A percentile compares a stretch with the other conserved stretches of the same genome.
Evolutionary conservation across 768 basidiomycete genomes (phyloP).

Genomic region (Lactarius deliciosus): DNA sequence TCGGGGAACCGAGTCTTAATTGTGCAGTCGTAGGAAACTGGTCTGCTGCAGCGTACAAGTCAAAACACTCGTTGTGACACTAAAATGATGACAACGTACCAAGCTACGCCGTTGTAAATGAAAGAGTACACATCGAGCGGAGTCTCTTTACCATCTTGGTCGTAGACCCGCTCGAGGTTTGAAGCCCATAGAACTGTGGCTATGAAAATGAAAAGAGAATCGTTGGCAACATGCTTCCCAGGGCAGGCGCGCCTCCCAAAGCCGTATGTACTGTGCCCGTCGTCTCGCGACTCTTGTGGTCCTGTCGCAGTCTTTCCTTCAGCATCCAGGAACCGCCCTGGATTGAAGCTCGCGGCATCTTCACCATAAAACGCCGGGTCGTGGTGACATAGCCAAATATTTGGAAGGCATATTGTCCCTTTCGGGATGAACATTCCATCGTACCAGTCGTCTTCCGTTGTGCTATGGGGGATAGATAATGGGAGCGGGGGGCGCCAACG

Average conservation of each 20-base stretch:
- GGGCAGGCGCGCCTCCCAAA: constrained; percentile 25
- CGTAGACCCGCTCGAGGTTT: constrained; percentile 16
- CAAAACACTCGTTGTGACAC: neutral
- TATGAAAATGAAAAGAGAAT: constrained; percentile 28
- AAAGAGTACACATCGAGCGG: neutral
- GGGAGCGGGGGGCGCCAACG: constrained; percentile 5
- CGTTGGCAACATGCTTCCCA: constrained; percentile 27
- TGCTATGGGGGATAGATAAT: neutral
- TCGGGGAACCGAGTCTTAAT: constrained; percentile 5
- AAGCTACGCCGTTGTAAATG: constrained; percentile 5
- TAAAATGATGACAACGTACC: constrained; percentile 10
- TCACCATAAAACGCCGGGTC: constrained; percentile 14
- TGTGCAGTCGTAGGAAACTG: constrained; percentile 1
- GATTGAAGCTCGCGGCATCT: constrained; percentile 26
- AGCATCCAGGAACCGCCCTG: constrained; percentile 24
- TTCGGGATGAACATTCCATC: constrained; percentile 34
- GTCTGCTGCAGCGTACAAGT: neutral
- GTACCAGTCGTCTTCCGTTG: constrained; percentile 28
- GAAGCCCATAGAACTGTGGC: constrained; percentile 29
- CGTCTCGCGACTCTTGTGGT: constrained; percentile 9
- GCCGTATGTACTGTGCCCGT: constrained; percentile 3
- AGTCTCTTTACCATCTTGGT: constrained; percentile 10
- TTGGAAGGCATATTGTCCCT: constrained; percentile 37
- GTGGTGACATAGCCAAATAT: constrained; percentile 22
- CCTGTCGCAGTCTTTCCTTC: neutral